Evolutionary conservation across 306 rosid genomes (phyloP), one percentile per base, ranked within the genome.

Genomic region (Abrus pulchellus): DNA sequence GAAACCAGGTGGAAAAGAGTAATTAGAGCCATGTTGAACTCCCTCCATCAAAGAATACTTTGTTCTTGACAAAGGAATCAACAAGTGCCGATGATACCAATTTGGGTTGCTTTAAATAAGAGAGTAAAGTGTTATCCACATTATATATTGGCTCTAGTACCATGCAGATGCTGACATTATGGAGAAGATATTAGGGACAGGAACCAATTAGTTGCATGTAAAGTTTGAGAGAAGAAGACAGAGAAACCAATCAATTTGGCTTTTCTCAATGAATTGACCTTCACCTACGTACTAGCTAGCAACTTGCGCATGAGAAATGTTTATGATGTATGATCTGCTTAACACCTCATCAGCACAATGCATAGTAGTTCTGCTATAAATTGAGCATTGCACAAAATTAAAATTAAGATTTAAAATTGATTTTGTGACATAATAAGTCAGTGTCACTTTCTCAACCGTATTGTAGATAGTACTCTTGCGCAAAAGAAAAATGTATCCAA

Each of bases 1-100:
- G 79, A 94, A 94, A 41, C 97, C 98, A 0, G 97, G 93, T 28
- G 98, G 98, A 44, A 92, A 80, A 5, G 32, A 83, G 84, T 83
- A 73, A 84, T 28, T 48, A 1, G 82, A 78, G 8, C 64, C 73
- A 0, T 55, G 49, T 64, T 76, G 81, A 72, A 71, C 81, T 80
- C 85, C 88, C 63, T 84, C 90, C 91, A 88, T 86, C n/a, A 61
- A 69, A n/a, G 73, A 47, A 67, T 48, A 74, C 77, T 40, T 80
- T 36, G 81, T 71, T 82, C 66, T 82, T 61, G 56, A 73, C 85
- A 81, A 80, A 55, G 83, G 85, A 82, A 84, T 41, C 84, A 80
- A 34, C 12, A 68, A 73, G 81, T 75, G 69, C 84, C 85, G 87
- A 79, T 89, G 57, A 53, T 84, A 84, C 79, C 85, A 49, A 87